Evolutionary conservation across 768 basidiomycete genomes (phyloP).

Genomic region (Auriscalpium vulgare): DNA sequence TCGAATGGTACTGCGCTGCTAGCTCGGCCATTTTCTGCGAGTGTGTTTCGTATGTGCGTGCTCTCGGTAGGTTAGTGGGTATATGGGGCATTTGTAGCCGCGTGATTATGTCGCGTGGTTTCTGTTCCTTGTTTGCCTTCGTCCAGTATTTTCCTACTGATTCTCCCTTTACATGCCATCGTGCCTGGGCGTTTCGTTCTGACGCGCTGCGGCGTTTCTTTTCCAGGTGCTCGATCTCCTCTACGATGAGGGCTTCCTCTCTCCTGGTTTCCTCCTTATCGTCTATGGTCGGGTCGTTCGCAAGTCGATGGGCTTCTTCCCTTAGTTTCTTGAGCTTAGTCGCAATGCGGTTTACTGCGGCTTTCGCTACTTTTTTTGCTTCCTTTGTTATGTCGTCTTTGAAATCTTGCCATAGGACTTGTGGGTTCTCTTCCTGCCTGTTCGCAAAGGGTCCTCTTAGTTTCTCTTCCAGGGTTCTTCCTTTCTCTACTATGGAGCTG

Average conservation of each 20-base stretch:
- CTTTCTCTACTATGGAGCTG: not conserved
- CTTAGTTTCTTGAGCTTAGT: not conserved
- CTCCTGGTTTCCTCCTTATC: not conserved
- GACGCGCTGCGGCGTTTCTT: not conserved
- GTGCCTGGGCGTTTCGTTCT: not conserved
- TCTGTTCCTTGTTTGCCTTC: not conserved
- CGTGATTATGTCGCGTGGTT: not conserved
- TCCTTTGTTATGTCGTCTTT: not conserved
- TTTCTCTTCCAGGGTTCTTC: not conserved
- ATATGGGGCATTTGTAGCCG: not conserved
- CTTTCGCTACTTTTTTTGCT: not conserved
- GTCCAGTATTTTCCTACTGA: not conserved
- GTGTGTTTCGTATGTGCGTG: not conserved
- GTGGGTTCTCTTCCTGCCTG: not conserved
- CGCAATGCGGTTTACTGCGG: not conserved
- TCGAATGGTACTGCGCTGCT: not conserved
- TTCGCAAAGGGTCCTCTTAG: not conserved
- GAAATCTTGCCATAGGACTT: not conserved
- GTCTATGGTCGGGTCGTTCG: not conserved
- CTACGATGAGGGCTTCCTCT: not conserved
- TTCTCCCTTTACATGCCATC: not conserved
- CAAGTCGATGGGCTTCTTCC: not conserved
- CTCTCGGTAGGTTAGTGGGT: not conserved
- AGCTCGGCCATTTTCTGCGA: not conserved
- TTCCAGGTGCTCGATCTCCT: not conserved